Evolutionary conservation across 169 alveolate genomes (phyloP), one percentile per base, ranked within the genome.

Genomic region (Blepharisma undulans): DNA sequence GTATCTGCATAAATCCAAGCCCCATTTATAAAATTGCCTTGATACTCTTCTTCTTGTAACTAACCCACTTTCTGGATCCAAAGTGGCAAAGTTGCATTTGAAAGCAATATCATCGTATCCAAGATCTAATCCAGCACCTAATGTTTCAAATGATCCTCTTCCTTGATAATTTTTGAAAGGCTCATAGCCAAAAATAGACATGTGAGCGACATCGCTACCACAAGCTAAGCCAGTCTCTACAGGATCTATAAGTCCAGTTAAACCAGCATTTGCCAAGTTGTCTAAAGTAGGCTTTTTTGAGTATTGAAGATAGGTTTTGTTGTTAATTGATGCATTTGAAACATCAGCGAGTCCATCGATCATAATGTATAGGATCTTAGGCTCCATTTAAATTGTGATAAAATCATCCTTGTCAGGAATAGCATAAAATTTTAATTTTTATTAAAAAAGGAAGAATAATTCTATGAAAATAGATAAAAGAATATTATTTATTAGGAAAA

Each of bases 161-260:
- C 97, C 97, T 87, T 94, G 92, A 92, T 93, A 95, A 7, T 76
- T 66, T 32, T 72, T 85, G 76, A 95, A 90, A 10, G 96, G 96
- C 76, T 91, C 91, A 88, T 93, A 92, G 6, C 97, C 97, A 76
- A 95, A 93, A 25, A 95, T 91, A 66, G 92, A 61, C 97, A 95
- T 94, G 90, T 95, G 97, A 25, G 97, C 95, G n/a, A 96, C 94
- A 77, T 95, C 97, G 88, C 96, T 92, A 5, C 97, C 97, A 90
- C 96, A 95, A 1, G 96, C 93, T 12, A 94, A 84, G 16, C 96
- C 96, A 33, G 96, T 93, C 91, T 94, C 94, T 1, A 95, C 97
- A 8, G 97, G 97, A 72, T 95, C 97, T 91, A 94, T 94, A 18
- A 95, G 22, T 48, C 97, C 97, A 25, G 89, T 85, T 59, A 94